Evolutionary conservation across 306 rosid species (phyloP), one percentile per base, ranked within the genome.

Genomic region (Quercus robur): DNA sequence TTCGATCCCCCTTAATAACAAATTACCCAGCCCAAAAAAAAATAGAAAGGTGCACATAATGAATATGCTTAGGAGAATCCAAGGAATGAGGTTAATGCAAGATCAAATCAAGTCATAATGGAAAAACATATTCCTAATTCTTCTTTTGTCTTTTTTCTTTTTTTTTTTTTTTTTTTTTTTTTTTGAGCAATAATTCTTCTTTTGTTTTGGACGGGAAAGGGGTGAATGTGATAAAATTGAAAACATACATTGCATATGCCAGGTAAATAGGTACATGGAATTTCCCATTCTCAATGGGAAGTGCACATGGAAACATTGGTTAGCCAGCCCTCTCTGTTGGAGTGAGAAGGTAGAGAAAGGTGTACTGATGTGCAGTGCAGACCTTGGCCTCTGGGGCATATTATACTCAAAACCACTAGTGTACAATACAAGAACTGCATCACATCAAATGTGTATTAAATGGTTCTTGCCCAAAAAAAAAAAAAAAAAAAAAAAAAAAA

Each of bases 391-490:
- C 67, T 66, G 79, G 81, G 66, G 23, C n/a, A 73, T 26, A 23
- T 70, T 26, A 51, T 17, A 49, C 81, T 41, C 33, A 9, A 59
- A 58, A 21, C 77, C 77, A 58, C 56, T 13, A 18, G 76, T 20
- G 71, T 57, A 74, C 77, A 74, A 51, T 38, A 38, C 46, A 38
- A 38, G 46, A 38, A 8, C 46, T 58, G 71, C n/a, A 54, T 63
- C 79, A 54, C n/a, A 54, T 56, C 79, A 61, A 84, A 85, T 82
- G 86, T 25, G 79, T 80, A 72, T 23, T 70, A 69, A 81, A 85
- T 82, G 85, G 33, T 79, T 66, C 79, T 82, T 75, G 63, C 71
- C 78, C 63, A 12, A 23, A 81, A 72, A 6, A 6, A 7, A 38
- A 7, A 21, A 21, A 21, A 21, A 21, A 21, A 21, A 0, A 6